A percentile compares a stretch with the other conserved stretches of the same genome.
phyloP scores from a whole-genome alignment of 2,329 filamentous ascomycete species.

The Pseudogymnoascus sp. region DNA sequence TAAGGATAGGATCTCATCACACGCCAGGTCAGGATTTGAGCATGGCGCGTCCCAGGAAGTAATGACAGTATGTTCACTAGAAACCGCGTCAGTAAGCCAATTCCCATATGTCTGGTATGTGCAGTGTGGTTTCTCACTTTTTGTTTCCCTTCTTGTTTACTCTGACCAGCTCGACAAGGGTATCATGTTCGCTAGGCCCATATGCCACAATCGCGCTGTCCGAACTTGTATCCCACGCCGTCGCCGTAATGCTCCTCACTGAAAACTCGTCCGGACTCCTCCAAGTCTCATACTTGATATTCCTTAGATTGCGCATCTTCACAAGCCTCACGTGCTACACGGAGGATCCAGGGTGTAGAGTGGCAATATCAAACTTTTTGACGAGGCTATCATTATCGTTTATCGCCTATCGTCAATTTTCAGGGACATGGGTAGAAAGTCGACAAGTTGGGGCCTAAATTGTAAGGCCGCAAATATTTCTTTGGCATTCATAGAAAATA shows the following conservation, averaged over 20 bases:
- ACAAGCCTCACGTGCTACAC: constrained; percentile 2
- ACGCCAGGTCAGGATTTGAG: constrained; percentile 63
- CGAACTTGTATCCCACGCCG: constrained; percentile 75
- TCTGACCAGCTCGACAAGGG: constrained; percentile 63
- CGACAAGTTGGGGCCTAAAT: background rate
- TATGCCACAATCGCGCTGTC: constrained; percentile 75
- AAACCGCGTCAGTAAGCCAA: constrained; percentile 8
- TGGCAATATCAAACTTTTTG: constrained; percentile 7
- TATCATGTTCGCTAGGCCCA: constrained; percentile 63
- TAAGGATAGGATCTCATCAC: constrained; percentile 68
- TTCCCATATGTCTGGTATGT: constrained; percentile 32
- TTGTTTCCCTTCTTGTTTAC: constrained; percentile 36
- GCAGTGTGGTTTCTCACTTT: constrained; percentile 23
- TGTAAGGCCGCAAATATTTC: background rate
- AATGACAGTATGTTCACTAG: constrained; percentile 38
- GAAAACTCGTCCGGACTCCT: constrained; percentile 42
- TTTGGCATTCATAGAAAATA: too few relatives aligned
- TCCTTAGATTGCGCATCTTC: constrained; percentile 80
- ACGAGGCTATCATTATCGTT: constrained; percentile 1
- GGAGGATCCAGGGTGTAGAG: background rate
- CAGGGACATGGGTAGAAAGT: background rate
- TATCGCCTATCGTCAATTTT: constrained; percentile 6
- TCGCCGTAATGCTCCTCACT: constrained; percentile 56
- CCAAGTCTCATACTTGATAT: constrained; percentile 61
- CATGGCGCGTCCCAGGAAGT: constrained; percentile 85